Base-by-base conservation (phyloP, 768 basidiomycete species). In the Ramaria sp. region DNA sequence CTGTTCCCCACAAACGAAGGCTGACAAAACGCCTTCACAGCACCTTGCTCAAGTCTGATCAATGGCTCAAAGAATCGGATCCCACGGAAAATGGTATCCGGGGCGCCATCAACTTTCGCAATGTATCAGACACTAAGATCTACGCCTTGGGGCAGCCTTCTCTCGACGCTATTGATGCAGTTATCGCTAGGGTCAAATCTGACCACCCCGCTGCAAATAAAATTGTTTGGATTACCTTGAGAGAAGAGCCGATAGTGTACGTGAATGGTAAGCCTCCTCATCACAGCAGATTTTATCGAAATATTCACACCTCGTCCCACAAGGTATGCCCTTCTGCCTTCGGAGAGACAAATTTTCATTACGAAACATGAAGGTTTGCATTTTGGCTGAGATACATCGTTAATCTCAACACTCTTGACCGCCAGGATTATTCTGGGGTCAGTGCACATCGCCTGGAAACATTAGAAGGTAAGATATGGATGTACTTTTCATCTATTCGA, bases 111-210 rank as follows among this genome's bases (percentile, higher is more conserved):
- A 96, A 96, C 65, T 97, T 96, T 75, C 81, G 96, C 53, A 85
- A 85, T 56, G 80, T 96, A 39, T 82, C 85, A 0, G 77, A 76
- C 5, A 86, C 86, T 20, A 82, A 84, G 46, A 86, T 97, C 33
- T 99, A 91, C 61, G 93, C 92, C 0, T 81, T 96, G 30, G 93
- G 92, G 0, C 96, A 98, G 67, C 96, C 96, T 1, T 91, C 90
- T 0, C 71, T 84, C 50, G 88, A 88, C 57, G 95, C 92, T 2
- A 84, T 99, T 41, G 80, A 86, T 45, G 81, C 84, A 56, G 91
- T 95, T 3, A 78, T 93, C 12, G 67, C 71, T 4, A 73, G 80
- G 20, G 78, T 95, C 56, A 82, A 79, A 57, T 67, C 71, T 24
- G 73, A 77, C 0, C 79, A 88, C 64, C 83, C 87, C 1, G 68